Percentiles rank a stretch among this genome's conserved stretches.
These are phyloP conservation scores for Boletellus ananiceps DNA, from an alignment of 768 basidiomycete species.

Conservation along the genomic window DNA sequence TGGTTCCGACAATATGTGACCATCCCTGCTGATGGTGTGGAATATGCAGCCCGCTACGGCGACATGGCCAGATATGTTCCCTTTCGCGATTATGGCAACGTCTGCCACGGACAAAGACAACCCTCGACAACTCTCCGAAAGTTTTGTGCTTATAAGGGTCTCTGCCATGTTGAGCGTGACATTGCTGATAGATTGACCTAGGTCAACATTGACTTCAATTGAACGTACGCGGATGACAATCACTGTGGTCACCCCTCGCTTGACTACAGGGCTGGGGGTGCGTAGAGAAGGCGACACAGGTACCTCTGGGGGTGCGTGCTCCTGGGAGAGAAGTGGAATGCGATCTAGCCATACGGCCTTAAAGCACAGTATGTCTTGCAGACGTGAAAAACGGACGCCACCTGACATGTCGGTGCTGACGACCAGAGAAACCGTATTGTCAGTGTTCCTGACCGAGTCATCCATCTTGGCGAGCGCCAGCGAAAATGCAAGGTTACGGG, in stretches of 20 bases:
- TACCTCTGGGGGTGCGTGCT: constrained; percentile 18
- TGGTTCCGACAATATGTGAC: constrained; percentile 34
- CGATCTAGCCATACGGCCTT: constrained; percentile 93
- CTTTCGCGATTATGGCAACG: constrained; percentile 51
- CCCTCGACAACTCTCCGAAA: constrained; percentile 59
- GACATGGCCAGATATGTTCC: constrained; percentile 68
- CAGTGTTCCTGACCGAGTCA: constrained; percentile 29
- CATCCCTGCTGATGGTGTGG: constrained; percentile 60
- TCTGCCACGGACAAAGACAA: constrained; percentile 63
- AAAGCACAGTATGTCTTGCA: constrained; percentile 92
- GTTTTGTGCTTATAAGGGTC: constrained; percentile 58
- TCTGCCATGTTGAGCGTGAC: constrained; percentile 62
- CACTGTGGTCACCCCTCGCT: constrained; percentile 52
- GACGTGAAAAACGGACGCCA: constrained; percentile 72
- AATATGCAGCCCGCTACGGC: constrained; percentile 69
- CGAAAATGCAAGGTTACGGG: constrained; percentile 78
- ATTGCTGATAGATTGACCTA: constrained; percentile 80
- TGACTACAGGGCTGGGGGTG: constrained; percentile 13
- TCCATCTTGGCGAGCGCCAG: constrained; percentile 59
- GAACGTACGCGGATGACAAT: constrained; percentile 68
- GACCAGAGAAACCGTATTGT: constrained; percentile 63
- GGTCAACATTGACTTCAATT: constrained; percentile 71
- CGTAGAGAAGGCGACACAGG: constrained; percentile 16
- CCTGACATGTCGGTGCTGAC: constrained; percentile 85
- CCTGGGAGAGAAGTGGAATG: constrained; percentile 67